These are phyloP conservation scores for Leishmania aethiopica DNA, from an alignment of 208 protist genomes.

Conservation along the genomic window DNA sequence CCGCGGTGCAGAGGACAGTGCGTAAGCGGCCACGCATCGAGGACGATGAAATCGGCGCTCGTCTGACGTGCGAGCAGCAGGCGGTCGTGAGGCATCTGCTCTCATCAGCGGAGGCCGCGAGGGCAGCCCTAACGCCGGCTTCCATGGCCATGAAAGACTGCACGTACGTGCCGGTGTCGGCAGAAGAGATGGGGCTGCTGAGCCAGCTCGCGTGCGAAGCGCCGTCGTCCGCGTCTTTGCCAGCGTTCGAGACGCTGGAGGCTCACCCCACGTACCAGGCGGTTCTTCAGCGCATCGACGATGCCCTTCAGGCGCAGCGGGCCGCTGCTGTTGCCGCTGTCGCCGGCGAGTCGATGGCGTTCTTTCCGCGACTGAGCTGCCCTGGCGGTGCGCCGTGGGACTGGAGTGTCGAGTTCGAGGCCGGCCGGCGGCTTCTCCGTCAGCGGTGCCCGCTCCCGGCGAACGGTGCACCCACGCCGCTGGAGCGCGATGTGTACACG, in stretches of 20 bases:
- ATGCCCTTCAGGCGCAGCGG: conserved; percentile 6
- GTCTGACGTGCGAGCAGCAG: conserved; percentile 42
- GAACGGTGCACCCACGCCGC: conserved; percentile 78
- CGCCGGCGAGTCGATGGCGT: conserved; percentile 7
- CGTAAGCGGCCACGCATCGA: conserved; percentile 67
- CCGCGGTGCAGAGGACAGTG: conserved; percentile 65
- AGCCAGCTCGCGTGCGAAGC: background rate
- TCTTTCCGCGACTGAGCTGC: conserved; percentile 74
- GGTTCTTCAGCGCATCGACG: conserved; percentile 31
- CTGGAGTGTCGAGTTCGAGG: conserved; percentile 40
- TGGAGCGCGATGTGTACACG: conserved; percentile 78
- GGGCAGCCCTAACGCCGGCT: conserved; percentile 25
- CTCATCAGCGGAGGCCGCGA: conserved; percentile 15
- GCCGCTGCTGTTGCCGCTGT: background rate
- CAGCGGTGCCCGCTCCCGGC: conserved; percentile 60
- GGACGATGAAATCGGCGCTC: conserved; percentile 21
- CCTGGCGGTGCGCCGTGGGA: conserved; percentile 86
- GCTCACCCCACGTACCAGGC: conserved; percentile 6
- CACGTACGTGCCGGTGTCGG: conserved; percentile 40
- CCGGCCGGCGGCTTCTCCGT: conserved; percentile 52
- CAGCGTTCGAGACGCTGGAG: conserved; percentile 12
- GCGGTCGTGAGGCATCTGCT: conserved; percentile 36
- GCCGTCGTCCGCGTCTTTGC: background rate
- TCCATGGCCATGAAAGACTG: conserved; percentile 23
- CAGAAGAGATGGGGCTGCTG: conserved; percentile 24